A percentile compares a stretch with the other conserved stretches of the same genome.
Conservation (phyloP, 2,329 filamentous ascomycete genomes). For the Calonectria multiphialidica region DNA sequence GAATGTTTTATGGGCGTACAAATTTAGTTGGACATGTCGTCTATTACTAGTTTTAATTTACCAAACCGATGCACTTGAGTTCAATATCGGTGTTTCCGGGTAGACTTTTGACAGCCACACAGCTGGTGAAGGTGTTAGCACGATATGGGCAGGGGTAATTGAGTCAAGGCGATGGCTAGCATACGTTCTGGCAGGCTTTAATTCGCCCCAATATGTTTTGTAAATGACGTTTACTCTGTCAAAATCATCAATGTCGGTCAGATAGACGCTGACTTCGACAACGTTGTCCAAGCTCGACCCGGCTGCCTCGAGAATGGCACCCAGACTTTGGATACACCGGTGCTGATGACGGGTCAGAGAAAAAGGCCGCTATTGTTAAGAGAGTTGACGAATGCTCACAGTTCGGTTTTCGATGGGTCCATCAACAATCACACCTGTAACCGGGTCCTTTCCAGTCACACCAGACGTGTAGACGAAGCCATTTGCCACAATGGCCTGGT, state of each 20-base stretch:
- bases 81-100: conserved; percentile 6
- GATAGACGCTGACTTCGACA: conserved; percentile 78
- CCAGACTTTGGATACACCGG: conserved; percentile 75
- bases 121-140: not conserved
- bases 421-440: conserved; percentile 67
- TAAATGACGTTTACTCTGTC: conserved; percentile 79
- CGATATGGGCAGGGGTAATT: too few relatives aligned
- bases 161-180: not conserved
- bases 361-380: not conserved
- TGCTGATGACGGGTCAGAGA: conserved; percentile 46
- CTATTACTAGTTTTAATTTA: too few relatives aligned
- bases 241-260: conserved; percentile 78
- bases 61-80: conserved; percentile 3
- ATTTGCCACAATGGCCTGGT: conserved; percentile 58
- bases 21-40: too few relatives aligned
- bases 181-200: conserved; percentile 17
- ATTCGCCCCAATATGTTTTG: conserved; percentile 9
- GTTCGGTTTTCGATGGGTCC: conserved; percentile 75
- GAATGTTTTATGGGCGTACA: too few relatives aligned
- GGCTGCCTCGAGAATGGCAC: conserved; percentile 74
- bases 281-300: conserved; percentile 72
- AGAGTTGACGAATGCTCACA: conserved; percentile 39
- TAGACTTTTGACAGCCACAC: not conserved
- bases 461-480: conserved; percentile 77
- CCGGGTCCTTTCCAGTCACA: conserved; percentile 71